Base-by-base conservation (phyloP, 2,329 filamentous ascomycete species). In the Claviceps africana region DNA sequence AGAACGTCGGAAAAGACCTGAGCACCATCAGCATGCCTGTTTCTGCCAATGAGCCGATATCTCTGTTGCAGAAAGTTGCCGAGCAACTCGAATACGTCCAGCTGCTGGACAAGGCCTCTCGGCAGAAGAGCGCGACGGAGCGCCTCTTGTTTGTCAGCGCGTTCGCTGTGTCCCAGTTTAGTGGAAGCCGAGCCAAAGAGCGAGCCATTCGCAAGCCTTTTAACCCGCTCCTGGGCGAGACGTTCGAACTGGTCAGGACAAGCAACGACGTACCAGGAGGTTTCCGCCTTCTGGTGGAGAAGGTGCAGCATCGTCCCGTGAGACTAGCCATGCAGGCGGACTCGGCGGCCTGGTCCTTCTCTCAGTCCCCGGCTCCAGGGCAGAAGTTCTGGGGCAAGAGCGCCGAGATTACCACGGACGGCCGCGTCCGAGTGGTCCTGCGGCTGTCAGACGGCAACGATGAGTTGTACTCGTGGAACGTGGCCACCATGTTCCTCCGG, bases 341-440 rank as follows among this genome's bases (percentile, higher is more conserved):
- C 65, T 82, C 86, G 40, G 77, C 81, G 40, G 74, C 79, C 53
- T 98, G 93, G 93, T 88, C 85, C 2, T 83, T 95, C 56, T 77
- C 87, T 1, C 93, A 97, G 64, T 87, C 85, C 4, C 88, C 93
- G 0, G 83, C 86, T 53, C 93, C 93, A 0, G 85, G 85, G 22
- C 91, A 98, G 64, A 97, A 97, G 65, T 98, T 98, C 72, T 97
- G 93, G 93, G 93, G 93, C 52, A 97, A 97, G 72, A 91, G 85
- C 51, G 88, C 88, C 2, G 93, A 98, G 67, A 81, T 98, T 56
- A 93, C 87, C 55, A 97, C 89, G 0, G 91, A 96, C 51, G 93
- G 93, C 2, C 85, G 88, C 28, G 83, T 88, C 3, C 81, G 90
- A 48, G 75, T 96, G 40, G 81, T 83, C 40, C 72, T 98, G 30